Base-by-base conservation (phyloP, 768 basidiomycete genomes). In the Rhodocollybia butyracea region DNA sequence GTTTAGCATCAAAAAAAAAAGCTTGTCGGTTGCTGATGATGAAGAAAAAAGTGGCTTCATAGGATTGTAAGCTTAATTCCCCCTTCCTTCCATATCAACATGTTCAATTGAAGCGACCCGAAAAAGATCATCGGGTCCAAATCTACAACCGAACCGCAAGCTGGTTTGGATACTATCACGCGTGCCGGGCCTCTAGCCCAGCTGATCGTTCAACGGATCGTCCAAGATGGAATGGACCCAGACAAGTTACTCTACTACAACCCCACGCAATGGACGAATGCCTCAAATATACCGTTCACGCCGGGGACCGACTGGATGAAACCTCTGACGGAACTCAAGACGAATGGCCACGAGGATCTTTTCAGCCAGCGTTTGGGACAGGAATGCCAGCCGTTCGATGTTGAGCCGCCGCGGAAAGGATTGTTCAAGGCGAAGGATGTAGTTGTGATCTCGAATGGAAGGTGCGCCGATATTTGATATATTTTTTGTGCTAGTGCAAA, bases 391-490 rank as follows among this genome's bases (percentile, higher is more conserved):
- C 75, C 75, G 1, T 73, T 72, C 46, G 54, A 57, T n/a, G 70
- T 70, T 57, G 54, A 63, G 26, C 68, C 77, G 36, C 82, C 83
- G 3, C 62, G 66, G 5, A 63, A 71, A 36, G 73, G 69, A 24
- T 66, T 86, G 15, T 85, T 85, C 62, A 70, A 77, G 26, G 66
- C 78, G 6, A 66, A 72, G 60, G 73, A 81, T 56, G 70, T 82
- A 2, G 75, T 73, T 11, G 81, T 85, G 48, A 66, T 85, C 19
- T 79, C 76, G 13, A 85, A 85, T 62, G 83, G 83, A 57, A 69
- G 76, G 77, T 75, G 13, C 34, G 7, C 15, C 24, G 12, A 31
- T 24, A 36, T 36, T 36, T 13, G 15, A 40, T 40, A 40, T 24
- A 17, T 22, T 22, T 51, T 17, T 54, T 31, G 15, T 7, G 6